Percentiles rank a stretch among this genome's conserved stretches.
Conservation (phyloP, 345 rosid species). For the Cardamine resedifolia region DNA sequence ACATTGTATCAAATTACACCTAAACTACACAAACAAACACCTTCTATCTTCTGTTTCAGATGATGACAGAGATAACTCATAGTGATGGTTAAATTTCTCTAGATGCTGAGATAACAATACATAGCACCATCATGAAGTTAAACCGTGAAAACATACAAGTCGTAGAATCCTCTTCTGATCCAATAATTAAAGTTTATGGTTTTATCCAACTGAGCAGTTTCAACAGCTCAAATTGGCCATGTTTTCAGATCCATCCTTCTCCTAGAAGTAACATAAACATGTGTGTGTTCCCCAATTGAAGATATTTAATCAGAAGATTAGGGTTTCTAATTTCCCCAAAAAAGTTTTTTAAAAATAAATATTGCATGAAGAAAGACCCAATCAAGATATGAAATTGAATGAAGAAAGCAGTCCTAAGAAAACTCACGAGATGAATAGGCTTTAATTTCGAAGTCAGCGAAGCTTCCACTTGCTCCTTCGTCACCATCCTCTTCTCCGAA, state of each 20-base stretch:
- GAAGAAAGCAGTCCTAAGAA: not conserved
- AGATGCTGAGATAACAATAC: not conserved
- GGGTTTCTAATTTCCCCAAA: not conserved
- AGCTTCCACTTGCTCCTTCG: constrained; percentile 81
- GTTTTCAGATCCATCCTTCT: not conserved
- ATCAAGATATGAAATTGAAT: constrained; percentile 13
- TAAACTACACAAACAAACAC: constrained; percentile 13
- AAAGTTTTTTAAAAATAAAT: not conserved
- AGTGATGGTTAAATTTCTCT: not conserved
- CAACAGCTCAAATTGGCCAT: not conserved
- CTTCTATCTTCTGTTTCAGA: not conserved
- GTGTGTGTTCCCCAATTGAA: not conserved
- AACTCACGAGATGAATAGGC: constrained; percentile 72
- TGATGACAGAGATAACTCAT: not conserved
- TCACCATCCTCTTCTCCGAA: constrained; percentile 49
- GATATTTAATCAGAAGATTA: not conserved
- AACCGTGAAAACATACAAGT: no score
- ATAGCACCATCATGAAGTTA: not conserved
- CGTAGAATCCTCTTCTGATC: not conserved
- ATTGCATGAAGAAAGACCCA: not conserved
- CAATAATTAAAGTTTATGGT: not conserved
- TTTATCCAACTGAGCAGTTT: not conserved
- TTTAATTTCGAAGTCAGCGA: constrained; percentile 68
- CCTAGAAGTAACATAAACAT: not conserved
- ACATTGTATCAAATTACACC: not conserved